Conservation (phyloP, 192 early-diverging fungal species). For the Chytriomyces hyalinus region DNA sequence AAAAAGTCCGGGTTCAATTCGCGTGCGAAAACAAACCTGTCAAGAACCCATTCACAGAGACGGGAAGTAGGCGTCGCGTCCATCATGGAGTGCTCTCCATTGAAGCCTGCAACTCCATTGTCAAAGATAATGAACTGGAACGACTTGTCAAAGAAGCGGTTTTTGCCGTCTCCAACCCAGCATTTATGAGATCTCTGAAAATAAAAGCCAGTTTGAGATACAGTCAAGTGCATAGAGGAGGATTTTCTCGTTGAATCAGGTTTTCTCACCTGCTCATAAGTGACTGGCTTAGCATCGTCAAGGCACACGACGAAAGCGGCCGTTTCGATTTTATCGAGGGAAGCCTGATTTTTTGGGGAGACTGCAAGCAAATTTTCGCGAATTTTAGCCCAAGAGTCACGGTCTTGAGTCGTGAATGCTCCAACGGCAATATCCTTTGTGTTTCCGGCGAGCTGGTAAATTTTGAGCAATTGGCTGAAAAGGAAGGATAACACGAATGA, state of each 20-base stretch:
- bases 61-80: conserved; percentile 91
- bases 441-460: conserved; percentile 72
- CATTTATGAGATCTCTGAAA: not conserved
- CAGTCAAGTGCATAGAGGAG: no score
- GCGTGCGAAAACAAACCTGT: conserved; percentile 16
- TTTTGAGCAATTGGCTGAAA: conserved; percentile 65
- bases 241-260: no score
- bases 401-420: conserved; percentile 89
- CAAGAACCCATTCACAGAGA: conserved; percentile 82
- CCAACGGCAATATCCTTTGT: conserved; percentile 79
- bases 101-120: conserved; percentile 96
- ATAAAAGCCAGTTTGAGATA: no score
- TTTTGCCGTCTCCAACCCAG: conserved; percentile 65
- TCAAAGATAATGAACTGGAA: conserved; percentile 96
- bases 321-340: conserved; percentile 83
- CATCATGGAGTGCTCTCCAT: conserved; percentile 85
- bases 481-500: not conserved
- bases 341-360: conserved; percentile 71
- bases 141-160: conserved; percentile 98
- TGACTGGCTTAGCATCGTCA: conserved; percentile 85
- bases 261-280: conserved; percentile 74
- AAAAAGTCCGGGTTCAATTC: conserved; percentile 2
- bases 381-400: conserved; percentile 87
- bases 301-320: conserved; percentile 89
- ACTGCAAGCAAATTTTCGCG: conserved; percentile 42